These are phyloP conservation scores for Solanum chacoense DNA, from an alignment of 305 asterid species.

Conservation along the genomic window DNA sequence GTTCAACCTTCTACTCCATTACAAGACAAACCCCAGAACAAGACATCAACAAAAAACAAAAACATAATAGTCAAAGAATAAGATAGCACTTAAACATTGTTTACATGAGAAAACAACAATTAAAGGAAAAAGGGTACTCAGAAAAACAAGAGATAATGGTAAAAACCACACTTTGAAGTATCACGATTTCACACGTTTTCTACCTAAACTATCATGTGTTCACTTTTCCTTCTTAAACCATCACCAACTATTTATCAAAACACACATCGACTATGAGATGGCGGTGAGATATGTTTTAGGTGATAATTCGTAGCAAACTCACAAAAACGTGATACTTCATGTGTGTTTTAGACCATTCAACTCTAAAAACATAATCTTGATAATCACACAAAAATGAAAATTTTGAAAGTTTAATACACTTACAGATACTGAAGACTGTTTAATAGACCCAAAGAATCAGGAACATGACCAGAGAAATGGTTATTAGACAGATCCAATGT, in stretches of 20 bases:
- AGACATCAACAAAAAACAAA: conserved; percentile 14
- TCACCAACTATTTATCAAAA: neutral
- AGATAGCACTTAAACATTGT: conserved; percentile 12
- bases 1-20: conserved; percentile 77
- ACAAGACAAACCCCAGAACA: conserved; percentile 39
- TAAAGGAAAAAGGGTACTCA: neutral
- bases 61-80: conserved; percentile 20
- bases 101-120: conserved; percentile 1
- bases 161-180: neutral
- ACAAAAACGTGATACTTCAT: neutral
- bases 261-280: neutral
- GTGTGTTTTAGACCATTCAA: neutral
- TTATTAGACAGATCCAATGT: conserved; percentile 91
- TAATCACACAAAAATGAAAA: neutral
- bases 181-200: neutral
- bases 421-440: conserved; percentile 71
- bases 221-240: neutral
- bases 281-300: neutral
- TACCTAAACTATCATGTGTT: neutral
- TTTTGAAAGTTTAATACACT: conserved; percentile 13
- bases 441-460: conserved; percentile 61
- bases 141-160: neutral
- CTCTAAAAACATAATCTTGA: neutral
- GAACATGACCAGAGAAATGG: conserved; percentile 52
- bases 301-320: neutral